Evolutionary conservation across 805 yeast genomes (phyloP), one percentile per base, ranked within the genome.

Genomic region (Millerozyma miso): DNA sequence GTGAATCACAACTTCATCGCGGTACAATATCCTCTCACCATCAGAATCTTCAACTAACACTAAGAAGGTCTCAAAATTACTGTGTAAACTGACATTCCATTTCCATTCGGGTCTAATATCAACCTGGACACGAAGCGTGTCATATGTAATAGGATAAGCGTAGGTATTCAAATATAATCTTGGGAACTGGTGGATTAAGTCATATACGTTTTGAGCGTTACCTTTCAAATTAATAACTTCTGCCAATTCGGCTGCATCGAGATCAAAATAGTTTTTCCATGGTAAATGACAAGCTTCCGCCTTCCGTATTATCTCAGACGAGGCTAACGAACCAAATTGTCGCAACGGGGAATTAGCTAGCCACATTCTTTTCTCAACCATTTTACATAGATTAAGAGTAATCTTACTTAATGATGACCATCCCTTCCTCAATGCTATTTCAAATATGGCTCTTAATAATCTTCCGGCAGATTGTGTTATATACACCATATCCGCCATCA

Each of bases 401-500:
- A 64, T 46, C 49, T 74, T 76, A 0, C 95, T 70, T 12, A 85
- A 60, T 16, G 69, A 58, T 0, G 96, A 74, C 95, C 96, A 89
- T 8, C 76, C 74, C 50, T 82, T 85, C 41, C 74, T 70, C 37
- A 86, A 51, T 7, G 86, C 77, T 29, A 93, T 78, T 56, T 91
- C 97, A 58, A 77, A 81, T 48, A 95, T 76, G 0, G 98, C 97
- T 44, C 97, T 68, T 43, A 90, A 69, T 32, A 93, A 62, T 56
- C 99, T 76, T 3, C 95, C 91, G 1, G 97, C 97, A 33, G 95
- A 88, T 61, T 93, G 98, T 0, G 93, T 85, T 33, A 93, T 80
- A 58, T 87, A 93, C 3, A 88, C 74, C 96, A 90, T 88, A 67
- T 93, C 99, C 0, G 96, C 81, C 75, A 85, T 80, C 46, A 95